Evolutionary conservation across 495 filamentous ascomycete genomes (phyloP), one percentile per base, ranked within the genome.

Genomic region (Neurospora tetraspora): DNA sequence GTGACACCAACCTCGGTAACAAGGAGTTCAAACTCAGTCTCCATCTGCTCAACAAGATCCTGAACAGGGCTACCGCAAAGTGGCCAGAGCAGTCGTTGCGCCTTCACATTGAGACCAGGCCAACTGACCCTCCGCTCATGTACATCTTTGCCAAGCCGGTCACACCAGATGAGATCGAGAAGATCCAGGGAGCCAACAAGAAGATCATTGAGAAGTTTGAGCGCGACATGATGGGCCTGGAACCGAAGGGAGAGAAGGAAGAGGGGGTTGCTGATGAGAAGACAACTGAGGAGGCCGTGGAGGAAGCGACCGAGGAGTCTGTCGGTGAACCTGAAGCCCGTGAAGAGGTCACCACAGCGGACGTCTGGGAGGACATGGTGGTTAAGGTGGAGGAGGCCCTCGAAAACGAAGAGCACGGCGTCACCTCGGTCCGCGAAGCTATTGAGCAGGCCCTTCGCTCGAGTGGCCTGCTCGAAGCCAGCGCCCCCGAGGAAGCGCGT

Each of bases 91-190:
- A 88, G 82, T 94, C 93, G 2, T 80, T 99, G 6, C 91, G 96
- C 3, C 77, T 99, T 43, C 91, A 94, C 78, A 93, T 99, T 74
- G 94, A 99, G 81, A 92, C 94, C 0, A 86, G 92, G 20, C 86
- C 88, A 7, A 82, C 83, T 0, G 75, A 72, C 18, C 71, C 80
- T 0, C 89, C 91, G 0, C 91, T 89, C 76, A 97, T 98, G 93
- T 92, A 94, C 76, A 88, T 97, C 36, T 94, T 97, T 76, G 94
- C 90, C 36, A 91, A 97, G 81, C 95, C 96, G 10, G 90, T 98
- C 20, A 87, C 88, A 0, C 86, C 91, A 16, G 86, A 88, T 9
- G 84, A 92, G 68, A 92, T 96, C 43, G 82, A 91, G 16, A 80
- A 84, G 11, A 93, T 97, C 53, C 96, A 99, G 81, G 85, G 81